Conservation (phyloP, 352 stramenopile genomes). For the Elongisporangium prolatum region DNA sequence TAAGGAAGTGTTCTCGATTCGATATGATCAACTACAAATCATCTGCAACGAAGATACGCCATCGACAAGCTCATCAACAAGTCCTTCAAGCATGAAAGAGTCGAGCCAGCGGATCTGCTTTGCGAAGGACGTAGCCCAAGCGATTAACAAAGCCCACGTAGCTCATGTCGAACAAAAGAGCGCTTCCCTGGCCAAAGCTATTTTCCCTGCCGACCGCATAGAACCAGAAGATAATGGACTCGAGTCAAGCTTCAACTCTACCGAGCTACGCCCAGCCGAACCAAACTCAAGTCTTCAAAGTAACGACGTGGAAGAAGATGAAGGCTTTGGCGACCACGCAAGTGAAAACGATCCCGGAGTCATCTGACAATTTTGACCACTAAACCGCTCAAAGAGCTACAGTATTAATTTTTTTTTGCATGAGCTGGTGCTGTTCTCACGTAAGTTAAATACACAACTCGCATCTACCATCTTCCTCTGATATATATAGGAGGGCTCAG, state of each 20-base stretch:
- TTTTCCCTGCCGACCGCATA: neutral
- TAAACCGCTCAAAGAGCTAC: neutral
- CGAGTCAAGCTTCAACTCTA: conserved; percentile 1
- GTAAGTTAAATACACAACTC: neutral
- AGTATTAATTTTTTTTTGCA: neutral
- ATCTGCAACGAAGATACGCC: neutral
- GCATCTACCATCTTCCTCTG: neutral
- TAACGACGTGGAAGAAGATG: conserved; percentile 18
- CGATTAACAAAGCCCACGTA: conserved; percentile 28
- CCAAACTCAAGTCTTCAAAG: conserved; percentile 10
- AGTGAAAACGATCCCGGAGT: neutral
- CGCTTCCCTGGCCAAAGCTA: conserved; percentile 5
- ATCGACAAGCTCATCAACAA: neutral
- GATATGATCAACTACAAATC: neutral
- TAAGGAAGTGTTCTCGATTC: neutral
- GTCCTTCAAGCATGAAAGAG: neutral
- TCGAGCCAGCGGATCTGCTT: conserved; percentile 19
- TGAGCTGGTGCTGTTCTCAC: neutral
- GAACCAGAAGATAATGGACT: conserved; percentile 36
- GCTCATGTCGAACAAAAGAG: conserved; percentile 10
- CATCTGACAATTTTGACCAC: neutral
- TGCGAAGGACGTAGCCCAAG: conserved; percentile 37
- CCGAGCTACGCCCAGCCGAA: conserved; percentile 1
- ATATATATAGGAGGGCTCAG: neutral
- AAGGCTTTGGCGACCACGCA: conserved; percentile 1